Percentiles rank a stretch among this genome's conserved stretches.
Evolutionary conservation across 805 yeast genomes (phyloP).

Genomic region (Metschnikowia shivogae): DNA sequence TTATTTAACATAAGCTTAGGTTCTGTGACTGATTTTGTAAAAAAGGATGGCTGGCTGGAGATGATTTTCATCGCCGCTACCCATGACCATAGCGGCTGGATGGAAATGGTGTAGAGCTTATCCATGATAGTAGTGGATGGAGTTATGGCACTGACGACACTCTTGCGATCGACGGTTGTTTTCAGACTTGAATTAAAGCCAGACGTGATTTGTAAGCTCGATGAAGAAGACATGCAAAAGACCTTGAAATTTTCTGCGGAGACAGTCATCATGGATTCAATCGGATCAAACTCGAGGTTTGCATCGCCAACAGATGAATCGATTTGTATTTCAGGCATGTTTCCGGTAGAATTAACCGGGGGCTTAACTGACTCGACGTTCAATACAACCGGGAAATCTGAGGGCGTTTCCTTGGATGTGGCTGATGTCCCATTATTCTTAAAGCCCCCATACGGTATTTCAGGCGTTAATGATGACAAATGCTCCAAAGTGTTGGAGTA

Average conservation of each 20-base stretch:
- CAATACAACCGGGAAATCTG: constrained; percentile 14
- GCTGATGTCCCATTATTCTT: constrained; percentile 10
- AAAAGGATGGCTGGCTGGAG: constrained; percentile 24
- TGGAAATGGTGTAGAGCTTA: constrained; percentile 17
- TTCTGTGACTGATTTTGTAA: constrained; percentile 24
- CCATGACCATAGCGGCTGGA: constrained; percentile 43
- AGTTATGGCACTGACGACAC: constrained; percentile 10
- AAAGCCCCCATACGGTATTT: constrained; percentile 18
- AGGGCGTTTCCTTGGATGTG: constrained; percentile 8
- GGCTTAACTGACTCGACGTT: constrained; percentile 12
- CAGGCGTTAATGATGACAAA: constrained; percentile 20
- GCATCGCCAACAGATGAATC: constrained; percentile 1
- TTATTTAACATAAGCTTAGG: background rate
- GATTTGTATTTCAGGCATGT: constrained; percentile 7
- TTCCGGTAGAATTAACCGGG: background rate
- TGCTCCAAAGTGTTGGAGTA: constrained; percentile 22
- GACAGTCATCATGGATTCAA: constrained; percentile 10
- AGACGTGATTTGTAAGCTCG: constrained; percentile 14
- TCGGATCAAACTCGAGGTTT: background rate
- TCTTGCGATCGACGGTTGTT: constrained; percentile 17
- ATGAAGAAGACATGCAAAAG: constrained; percentile 24
- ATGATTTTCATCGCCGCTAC: constrained; percentile 37
- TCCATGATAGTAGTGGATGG: constrained; percentile 21
- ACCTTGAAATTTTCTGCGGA: constrained; percentile 26
- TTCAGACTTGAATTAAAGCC: constrained; percentile 16